Conservation (phyloP, 1,139 yeast species). For the Torulaspora pretoriensis region DNA sequence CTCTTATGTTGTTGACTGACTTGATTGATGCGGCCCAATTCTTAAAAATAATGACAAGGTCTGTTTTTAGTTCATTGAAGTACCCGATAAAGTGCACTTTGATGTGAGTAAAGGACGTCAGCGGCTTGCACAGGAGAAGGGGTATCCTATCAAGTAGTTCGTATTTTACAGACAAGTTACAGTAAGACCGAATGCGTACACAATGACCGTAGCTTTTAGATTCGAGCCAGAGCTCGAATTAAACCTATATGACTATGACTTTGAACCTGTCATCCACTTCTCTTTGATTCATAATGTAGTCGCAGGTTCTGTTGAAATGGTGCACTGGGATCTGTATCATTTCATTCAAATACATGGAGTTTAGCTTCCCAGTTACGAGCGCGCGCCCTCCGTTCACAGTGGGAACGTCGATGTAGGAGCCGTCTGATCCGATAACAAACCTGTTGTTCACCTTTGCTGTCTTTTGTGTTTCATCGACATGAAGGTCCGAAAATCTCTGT, state of each 20-base stretch:
- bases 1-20: neutral
- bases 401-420: constrained; percentile 25
- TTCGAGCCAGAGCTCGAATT: neutral
- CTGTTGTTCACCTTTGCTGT: constrained; percentile 5
- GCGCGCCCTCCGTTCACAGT: constrained; percentile 19
- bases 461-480: constrained; percentile 11
- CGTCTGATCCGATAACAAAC: constrained; percentile 28
- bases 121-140: neutral
- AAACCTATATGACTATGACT: constrained; percentile 37
- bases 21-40: neutral
- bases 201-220: constrained; percentile 3
- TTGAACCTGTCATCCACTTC: constrained; percentile 37
- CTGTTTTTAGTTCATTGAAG: neutral
- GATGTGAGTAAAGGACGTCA: neutral
- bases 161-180: neutral
- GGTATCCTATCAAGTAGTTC: neutral
- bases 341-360: constrained; percentile 18
- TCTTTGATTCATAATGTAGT: constrained; percentile 44
- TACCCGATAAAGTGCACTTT: neutral
- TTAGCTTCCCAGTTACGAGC: constrained; percentile 16
- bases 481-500: constrained; percentile 12
- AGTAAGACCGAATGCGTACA: constrained; percentile 5
- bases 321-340: constrained; percentile 24
- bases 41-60: neutral
- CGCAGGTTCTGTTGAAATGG: constrained; percentile 29